Evolutionary conservation across 371 early-diverging fungal genomes (phyloP).

Genomic region (Syncephalastrum monosporum): DNA sequence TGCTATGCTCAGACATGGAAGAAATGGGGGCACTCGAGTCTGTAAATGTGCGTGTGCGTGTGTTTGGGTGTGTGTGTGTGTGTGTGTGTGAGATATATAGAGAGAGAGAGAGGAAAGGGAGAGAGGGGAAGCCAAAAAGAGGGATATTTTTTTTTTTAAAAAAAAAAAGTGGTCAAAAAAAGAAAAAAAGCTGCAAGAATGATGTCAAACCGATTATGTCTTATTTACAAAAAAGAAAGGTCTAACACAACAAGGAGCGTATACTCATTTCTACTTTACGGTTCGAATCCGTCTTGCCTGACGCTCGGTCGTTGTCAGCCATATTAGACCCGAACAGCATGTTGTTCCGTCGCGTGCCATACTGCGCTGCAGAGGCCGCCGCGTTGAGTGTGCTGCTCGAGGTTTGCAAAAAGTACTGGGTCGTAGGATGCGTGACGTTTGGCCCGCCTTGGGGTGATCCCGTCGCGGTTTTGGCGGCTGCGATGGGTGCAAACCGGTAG

Average conservation of each 20-base stretch:
- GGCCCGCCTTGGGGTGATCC: conserved; percentile 14
- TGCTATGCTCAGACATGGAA: conserved; percentile 33
- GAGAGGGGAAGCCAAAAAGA: not conserved
- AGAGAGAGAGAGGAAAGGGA: conserved; percentile 8
- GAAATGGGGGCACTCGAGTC: conserved; percentile 19
- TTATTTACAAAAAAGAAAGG: conserved; percentile 17
- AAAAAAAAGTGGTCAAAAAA: conserved; percentile 10
- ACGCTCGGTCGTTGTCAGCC: conserved; percentile 23
- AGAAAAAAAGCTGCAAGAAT: conserved; percentile 8
- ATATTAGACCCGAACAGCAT: conserved; percentile 9
- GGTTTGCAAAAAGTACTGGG: conserved; percentile 29
- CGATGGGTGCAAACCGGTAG: conserved; percentile 20
- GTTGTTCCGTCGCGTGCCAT: conserved; percentile 14
- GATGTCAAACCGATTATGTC: not conserved
- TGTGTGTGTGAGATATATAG: not conserved
- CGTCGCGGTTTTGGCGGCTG: conserved; percentile 12
- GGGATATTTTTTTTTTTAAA: too few species aligned
- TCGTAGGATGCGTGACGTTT: conserved; percentile 29
- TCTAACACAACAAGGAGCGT: conserved; percentile 19
- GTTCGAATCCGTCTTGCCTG: conserved; percentile 21
- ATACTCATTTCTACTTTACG: conserved; percentile 27
- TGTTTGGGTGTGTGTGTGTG: too few species aligned
- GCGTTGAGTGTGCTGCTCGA: conserved; percentile 30
- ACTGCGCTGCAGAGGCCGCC: conserved; percentile 25
- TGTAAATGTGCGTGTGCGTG: too few species aligned